A percentile compares a stretch with the other conserved stretches of the same genome.
Evolutionary conservation across 2,329 filamentous ascomycete species (phyloP).

Genomic region (Ustulina deusta): DNA sequence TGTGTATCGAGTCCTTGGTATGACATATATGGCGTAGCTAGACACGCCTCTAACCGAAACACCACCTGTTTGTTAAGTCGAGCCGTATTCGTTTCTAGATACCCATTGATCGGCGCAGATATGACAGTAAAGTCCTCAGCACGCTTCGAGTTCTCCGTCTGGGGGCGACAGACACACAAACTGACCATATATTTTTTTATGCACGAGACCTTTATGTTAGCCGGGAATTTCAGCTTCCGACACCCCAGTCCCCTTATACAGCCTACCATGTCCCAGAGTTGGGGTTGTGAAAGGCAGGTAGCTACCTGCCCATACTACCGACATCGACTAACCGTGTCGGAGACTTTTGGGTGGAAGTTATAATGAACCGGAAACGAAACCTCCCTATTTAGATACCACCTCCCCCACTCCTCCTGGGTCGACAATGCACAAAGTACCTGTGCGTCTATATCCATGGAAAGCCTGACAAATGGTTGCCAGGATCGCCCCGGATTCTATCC

Average conservation of each 20-base stretch:
- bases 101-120: background rate
- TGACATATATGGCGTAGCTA: background rate
- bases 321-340: background rate
- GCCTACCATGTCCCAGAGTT: background rate
- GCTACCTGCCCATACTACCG: background rate
- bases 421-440: background rate
- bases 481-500: background rate
- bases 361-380: too few relatives aligned
- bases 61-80: background rate
- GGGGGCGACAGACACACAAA: too few relatives aligned
- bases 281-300: too few relatives aligned
- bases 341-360: background rate
- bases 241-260: too few relatives aligned
- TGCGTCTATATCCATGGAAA: background rate
- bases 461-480: background rate
- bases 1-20: background rate
- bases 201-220: too few relatives aligned
- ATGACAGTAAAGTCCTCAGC: background rate
- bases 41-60: background rate
- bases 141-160: constrained; percentile 4
- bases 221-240: too few relatives aligned
- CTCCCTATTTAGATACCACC: too few relatives aligned
- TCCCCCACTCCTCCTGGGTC: too few relatives aligned
- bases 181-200: too few relatives aligned
- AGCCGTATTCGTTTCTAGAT: background rate